Percentiles rank a stretch among this genome's conserved stretches.
Evolutionary conservation across 805 yeast genomes (phyloP).

Genomic region (Nakazawaea anatomiae): DNA sequence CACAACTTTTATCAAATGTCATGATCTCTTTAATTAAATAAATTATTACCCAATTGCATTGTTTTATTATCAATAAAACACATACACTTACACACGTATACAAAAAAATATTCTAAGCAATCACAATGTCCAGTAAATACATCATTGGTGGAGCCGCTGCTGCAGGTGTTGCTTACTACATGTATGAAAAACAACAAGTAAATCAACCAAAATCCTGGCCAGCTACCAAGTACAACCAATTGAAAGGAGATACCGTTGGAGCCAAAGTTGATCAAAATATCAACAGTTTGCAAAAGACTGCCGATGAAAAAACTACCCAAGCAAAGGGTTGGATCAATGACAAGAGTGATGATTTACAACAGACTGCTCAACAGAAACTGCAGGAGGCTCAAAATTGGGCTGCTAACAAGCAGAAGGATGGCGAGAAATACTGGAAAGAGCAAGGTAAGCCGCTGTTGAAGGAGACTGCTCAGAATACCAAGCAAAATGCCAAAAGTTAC

Average conservation of each 20-base stretch:
- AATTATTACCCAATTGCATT: too few relatives aligned
- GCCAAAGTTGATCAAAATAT: conserved; percentile 7
- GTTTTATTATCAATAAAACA: too few relatives aligned
- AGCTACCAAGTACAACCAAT: conserved; percentile 1
- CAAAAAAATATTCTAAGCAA: background rate
- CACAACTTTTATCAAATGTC: background rate
- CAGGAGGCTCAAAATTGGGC: conserved; percentile 2
- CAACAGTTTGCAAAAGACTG: background rate
- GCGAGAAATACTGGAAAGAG: conserved; percentile 7
- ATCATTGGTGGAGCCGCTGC: conserved; percentile 13
- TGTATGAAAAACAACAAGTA: conserved; percentile 8
- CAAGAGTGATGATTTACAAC: background rate
- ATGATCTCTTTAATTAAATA: too few relatives aligned
- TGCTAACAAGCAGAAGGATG: background rate
- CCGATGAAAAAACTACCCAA: background rate
- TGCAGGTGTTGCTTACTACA: conserved; percentile 11
- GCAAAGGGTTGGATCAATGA: background rate
- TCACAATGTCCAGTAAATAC: conserved; percentile 6
- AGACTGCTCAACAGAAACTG: background rate
- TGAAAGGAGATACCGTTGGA: conserved; percentile 8
- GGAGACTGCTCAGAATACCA: background rate
- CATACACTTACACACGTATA: too few relatives aligned
- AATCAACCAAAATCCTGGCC: conserved; percentile 6
- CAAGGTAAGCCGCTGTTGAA: conserved; percentile 5
- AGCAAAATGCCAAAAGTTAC: background rate